phyloP scores from a whole-genome alignment of 352 stramenopile genomes.

The Phytopythium litorale region DNA sequence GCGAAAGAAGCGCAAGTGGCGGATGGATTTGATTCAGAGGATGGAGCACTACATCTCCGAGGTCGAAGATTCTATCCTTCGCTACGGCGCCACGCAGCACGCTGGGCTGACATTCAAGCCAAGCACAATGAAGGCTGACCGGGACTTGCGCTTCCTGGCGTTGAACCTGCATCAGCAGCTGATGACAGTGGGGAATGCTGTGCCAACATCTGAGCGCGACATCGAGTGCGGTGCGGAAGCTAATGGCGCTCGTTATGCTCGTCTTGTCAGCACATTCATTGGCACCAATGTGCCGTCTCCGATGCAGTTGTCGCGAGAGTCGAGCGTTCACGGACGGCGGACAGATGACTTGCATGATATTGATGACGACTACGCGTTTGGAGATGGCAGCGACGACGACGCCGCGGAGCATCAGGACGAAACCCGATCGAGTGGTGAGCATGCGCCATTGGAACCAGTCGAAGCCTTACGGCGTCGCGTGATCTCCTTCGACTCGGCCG shows the following conservation, averaged over 20 bases:
- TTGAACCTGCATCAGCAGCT: slow-evolving; percentile 86
- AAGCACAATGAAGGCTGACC: slow-evolving; percentile 85
- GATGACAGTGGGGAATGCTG: slow-evolving; percentile 70
- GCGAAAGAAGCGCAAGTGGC: slow-evolving; percentile 80
- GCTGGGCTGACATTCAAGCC: slow-evolving; percentile 80
- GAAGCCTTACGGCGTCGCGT: slow-evolving; percentile 60
- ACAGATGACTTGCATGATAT: slow-evolving; percentile 29
- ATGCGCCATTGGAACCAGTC: slow-evolving; percentile 37
- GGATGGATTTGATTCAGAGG: slow-evolving; percentile 57
- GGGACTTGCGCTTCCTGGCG: slow-evolving; percentile 66
- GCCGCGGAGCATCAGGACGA: slow-evolving; percentile 12
- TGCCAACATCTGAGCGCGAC: slow-evolving; percentile 53
- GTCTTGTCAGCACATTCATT: slow-evolving; percentile 59
- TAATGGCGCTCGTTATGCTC: slow-evolving; percentile 36
- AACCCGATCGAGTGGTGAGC: slow-evolving; percentile 1
- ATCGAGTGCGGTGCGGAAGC: slow-evolving; percentile 38
- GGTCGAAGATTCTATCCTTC: slow-evolving; percentile 70
- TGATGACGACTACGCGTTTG: slow-evolving; percentile 25
- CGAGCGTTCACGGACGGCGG: slow-evolving; percentile 21
- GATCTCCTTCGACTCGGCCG: slow-evolving; percentile 75
- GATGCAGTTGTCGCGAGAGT: slow-evolving; percentile 24
- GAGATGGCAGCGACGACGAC: slow-evolving; percentile 15
- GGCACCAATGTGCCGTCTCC: slow-evolving; percentile 38
- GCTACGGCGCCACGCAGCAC: slow-evolving; percentile 67
- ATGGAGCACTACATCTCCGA: slow-evolving; percentile 85